Base-by-base conservation (phyloP, 2,329 filamentous ascomycete species). In the Diaporthe helianthi region DNA sequence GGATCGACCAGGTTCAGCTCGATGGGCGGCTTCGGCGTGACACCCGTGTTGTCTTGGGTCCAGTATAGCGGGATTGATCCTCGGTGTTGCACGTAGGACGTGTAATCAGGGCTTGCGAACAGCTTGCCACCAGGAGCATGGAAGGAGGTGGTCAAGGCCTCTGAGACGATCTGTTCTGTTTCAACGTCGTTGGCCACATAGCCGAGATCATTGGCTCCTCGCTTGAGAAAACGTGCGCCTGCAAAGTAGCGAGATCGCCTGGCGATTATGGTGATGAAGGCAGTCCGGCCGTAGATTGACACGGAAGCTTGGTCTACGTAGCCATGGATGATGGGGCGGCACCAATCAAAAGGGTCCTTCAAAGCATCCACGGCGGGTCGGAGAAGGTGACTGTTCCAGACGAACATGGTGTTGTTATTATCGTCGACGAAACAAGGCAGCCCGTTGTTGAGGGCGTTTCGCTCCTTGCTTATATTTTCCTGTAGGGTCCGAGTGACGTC, bases 181-280 rank as follows among this genome's bases (percentile, higher is more conserved):
- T 99, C 97, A 29, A 99, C 96, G 79, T 99, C 97, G 77, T 99
- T 99, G 65, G 96, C 97, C 67, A 99, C 96, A 78, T 97, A 97
- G 17, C 96, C 95, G 68, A 94, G 79, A 78, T 99, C 96, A 76
- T 99, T 99, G 58, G 94, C 92, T 38, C 96, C 96, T 69, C 96
- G 90, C 80, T 99, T 99, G 65, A 99, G 81, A 74, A 98, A 99
- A 4, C 96, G 87, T 46, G 96, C 96, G 33, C 96, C 96, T 3
- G 96, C 96, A 79, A 98, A 99, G 79, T 93, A 93, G 10, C 96
- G 89, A 19, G 96, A 99, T 38, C 96, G 89, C 68, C 96, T 87
- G 3, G 96, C 97, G 75, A 99, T 97, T 64, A 99, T 90, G 0
- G 95, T 97, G 58, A 99, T 93, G 76, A 97, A 96, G 1, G 97